A percentile compares a stretch with the other conserved stretches of the same genome.
Conservation (phyloP, 352 stramenopile species). For the Pythium folliculosum region DNA sequence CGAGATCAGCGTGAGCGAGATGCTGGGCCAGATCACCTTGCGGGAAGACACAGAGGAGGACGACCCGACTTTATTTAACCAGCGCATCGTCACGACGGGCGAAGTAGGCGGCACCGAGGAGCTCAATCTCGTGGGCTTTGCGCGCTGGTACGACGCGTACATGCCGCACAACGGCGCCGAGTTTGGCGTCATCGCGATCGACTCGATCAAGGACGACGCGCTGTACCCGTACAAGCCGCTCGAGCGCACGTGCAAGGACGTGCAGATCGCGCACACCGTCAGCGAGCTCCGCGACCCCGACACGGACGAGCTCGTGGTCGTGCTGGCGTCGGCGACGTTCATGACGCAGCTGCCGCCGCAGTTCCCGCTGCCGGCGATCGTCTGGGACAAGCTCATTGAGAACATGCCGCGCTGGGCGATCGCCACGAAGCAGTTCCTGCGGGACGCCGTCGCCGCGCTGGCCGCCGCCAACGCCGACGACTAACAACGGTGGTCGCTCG, state of each 20-base stretch:
- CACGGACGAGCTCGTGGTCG: constrained; percentile 22
- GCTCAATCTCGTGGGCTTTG: constrained; percentile 36
- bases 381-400: constrained; percentile 18
- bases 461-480: not conserved
- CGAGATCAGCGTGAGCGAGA: constrained; percentile 46
- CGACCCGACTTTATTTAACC: constrained; percentile 27
- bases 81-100: constrained; percentile 34
- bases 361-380: constrained; percentile 3
- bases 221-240: constrained; percentile 45
- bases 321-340: constrained; percentile 19
- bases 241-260: constrained; percentile 40
- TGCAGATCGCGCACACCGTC: constrained; percentile 24
- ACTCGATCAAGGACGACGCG: constrained; percentile 47
- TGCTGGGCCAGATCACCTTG: constrained; percentile 39
- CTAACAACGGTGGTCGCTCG: not conserved
- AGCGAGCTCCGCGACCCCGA: constrained; percentile 7
- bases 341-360: constrained; percentile 14
- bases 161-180: constrained; percentile 7
- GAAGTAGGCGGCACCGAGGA: constrained; percentile 33
- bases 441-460: constrained; percentile 8
- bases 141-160: constrained; percentile 16
- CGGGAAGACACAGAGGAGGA: constrained; percentile 35
- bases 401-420: constrained; percentile 17
- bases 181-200: constrained; percentile 38
- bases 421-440: constrained; percentile 21